Evolutionary conservation across 148 eudicot species (phyloP).

Genomic region (Talinum fruticosum): DNA sequence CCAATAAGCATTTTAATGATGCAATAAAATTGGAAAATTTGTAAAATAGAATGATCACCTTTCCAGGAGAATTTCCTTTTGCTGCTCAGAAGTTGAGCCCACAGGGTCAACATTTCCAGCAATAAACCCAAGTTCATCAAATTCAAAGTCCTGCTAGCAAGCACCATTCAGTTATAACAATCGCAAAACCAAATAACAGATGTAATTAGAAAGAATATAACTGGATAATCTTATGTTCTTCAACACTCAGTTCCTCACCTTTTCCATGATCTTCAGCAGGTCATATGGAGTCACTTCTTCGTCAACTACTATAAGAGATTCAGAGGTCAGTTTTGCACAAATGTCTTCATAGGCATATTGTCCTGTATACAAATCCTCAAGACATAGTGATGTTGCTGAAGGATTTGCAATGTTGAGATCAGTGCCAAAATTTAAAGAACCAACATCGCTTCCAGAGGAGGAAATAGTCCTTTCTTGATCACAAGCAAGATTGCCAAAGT

Average conservation of each 20-base stretch:
- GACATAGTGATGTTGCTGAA: conserved; percentile 24
- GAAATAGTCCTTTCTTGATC: conserved; percentile 28
- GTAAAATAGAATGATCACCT: conserved; percentile 37
- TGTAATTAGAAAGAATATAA: neutral
- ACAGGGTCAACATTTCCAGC: conserved; percentile 20
- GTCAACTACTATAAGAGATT: conserved; percentile 28
- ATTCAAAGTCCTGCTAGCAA: conserved; percentile 39
- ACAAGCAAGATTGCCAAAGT: conserved; percentile 25
- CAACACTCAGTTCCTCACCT: conserved; percentile 25
- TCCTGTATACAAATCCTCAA: conserved; percentile 23
- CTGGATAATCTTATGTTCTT: neutral
- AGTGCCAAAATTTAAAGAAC: conserved; percentile 44
- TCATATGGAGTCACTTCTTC: conserved; percentile 35
- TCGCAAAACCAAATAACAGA: conserved; percentile 12
- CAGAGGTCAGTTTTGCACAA: conserved; percentile 15
- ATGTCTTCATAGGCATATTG: conserved; percentile 29
- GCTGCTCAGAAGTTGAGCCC: conserved; percentile 37
- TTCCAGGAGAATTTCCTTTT: conserved; percentile 38
- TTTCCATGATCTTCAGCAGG: conserved; percentile 26
- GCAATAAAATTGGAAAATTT: neutral
- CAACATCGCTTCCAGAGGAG: conserved; percentile 32
- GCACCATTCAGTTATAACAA: conserved; percentile 13
- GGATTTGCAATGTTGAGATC: conserved; percentile 26
- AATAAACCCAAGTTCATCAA: conserved; percentile 18
- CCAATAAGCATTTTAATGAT: neutral